A percentile compares a stretch with the other conserved stretches of the same genome.
Evolutionary conservation across 2,329 filamentous ascomycete species (phyloP).

Genomic region (Pezicula rhizophila): DNA sequence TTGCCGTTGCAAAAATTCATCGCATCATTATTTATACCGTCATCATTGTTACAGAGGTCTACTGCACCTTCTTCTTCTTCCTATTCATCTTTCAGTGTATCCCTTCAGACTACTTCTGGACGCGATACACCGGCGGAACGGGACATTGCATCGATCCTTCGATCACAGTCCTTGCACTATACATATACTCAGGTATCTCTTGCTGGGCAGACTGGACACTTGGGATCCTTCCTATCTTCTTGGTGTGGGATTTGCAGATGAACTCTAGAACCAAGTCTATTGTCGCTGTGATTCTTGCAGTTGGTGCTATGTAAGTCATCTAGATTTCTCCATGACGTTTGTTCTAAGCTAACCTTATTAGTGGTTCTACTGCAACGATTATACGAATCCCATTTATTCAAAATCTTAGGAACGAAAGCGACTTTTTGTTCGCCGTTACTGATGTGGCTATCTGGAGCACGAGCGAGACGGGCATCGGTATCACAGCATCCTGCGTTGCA

Average conservation of each 20-base stretch:
- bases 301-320: conserved; percentile 32
- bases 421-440: conserved; percentile 34
- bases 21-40: conserved; percentile 29
- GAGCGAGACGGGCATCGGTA: conserved; percentile 34
- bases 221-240: conserved; percentile 33
- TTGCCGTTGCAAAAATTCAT: conserved; percentile 26
- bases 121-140: conserved; percentile 24
- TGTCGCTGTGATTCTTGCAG: conserved; percentile 22
- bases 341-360: conserved; percentile 12
- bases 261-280: conserved; percentile 32
- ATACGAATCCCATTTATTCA: conserved; percentile 36
- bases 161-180: conserved; percentile 28
- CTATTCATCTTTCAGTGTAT: conserved; percentile 33
- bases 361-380: conserved; percentile 35
- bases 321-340: not conserved
- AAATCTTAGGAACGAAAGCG: conserved; percentile 27
- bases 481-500: conserved; percentile 33
- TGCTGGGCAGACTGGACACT: conserved; percentile 35
- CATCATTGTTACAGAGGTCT: conserved; percentile 27
- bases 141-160: conserved; percentile 29
- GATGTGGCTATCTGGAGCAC: conserved; percentile 37
- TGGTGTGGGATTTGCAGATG: conserved; percentile 37
- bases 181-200: conserved; percentile 33
- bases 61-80: conserved; percentile 31
- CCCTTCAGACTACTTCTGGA: conserved; percentile 34